Evolutionary conservation across 345 rosid species (phyloP), one percentile per base, ranked within the genome.

Genomic region (Brassica nigra): DNA sequence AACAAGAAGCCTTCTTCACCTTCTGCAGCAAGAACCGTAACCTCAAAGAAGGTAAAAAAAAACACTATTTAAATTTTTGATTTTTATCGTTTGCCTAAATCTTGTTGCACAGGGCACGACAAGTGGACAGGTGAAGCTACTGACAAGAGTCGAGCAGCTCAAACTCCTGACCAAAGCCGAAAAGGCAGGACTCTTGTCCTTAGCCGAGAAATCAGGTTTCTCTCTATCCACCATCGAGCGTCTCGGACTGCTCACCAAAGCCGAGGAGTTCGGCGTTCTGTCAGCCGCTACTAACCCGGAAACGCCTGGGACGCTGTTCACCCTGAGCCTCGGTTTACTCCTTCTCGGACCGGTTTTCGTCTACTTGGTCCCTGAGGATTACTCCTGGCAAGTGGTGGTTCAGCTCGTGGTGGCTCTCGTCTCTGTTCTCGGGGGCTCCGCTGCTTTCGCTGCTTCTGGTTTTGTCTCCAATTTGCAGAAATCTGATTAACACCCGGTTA

Each of bases 91-190:
- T 18, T 18, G 3, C 5, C 0, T 0, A 54, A 47, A 63, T 47
- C 6, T 55, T 47, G 69, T 27, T 55, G 20, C 77, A 33, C 78
- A 58, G 31, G 69, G 78, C 57, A 77, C 74, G 23, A 69, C 34
- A 62, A 47, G 58, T 42, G 80, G 83, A 8, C 89, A 86, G 2
- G 87, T 95, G 11, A 95, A 91, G 88, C 93, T 95, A 14, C 90
- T 92, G 34, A 90, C 98, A 30, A 86, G 97, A 81, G 98, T 95
- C 62, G 99, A 92, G 87, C 88, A 95, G 75, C 96, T 95, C 31
- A 95, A 88, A 77, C 91, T 95, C 16, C 83, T 95, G 27, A 89
- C 88, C 64, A 92, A 92, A 84, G 99, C 99, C 0, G 97, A 92
- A 83, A 95, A 89, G 70, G 97, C 97, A 0, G 98, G 99, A 4